Base-by-base conservation (phyloP, 1,284 basidiomycete genomes). In the Rhizoctonia solani region DNA sequence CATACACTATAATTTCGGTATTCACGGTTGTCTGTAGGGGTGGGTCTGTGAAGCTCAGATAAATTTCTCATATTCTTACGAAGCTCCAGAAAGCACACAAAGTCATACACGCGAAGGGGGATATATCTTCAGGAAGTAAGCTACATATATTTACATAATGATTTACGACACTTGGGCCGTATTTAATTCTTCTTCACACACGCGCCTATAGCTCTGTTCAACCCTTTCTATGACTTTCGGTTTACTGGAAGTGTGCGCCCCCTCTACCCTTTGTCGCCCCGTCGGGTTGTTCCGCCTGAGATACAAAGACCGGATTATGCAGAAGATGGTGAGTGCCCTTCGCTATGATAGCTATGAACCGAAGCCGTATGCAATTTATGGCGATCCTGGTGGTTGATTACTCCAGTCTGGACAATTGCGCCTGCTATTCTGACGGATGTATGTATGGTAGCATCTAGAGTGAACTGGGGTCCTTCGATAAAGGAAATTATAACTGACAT, bases 221-320 rank as follows among this genome's bases (percentile, higher is more conserved):
- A 91, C 72, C 91, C 90, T 0, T 93, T 89, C 76, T 83, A 83
- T 3, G 82, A 78, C 71, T 89, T 82, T 75, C 73, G 75, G 3
- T 94, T 84, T 76, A 87, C 90, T 32, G 92, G 92, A n/a, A 72
- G 82, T 1, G 55, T 93, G 66, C 83, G 87, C 67, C 90, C 92
- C 1, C 80, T 83, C 49, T 92, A 93, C 76, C 92, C 92, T 39
- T 80, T 91, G 42, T 88, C 89, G 16, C 81, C 87, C 14, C 85
- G 78, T 70, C 87, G 92, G 44, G 74, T 74, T 13, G 84, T 94
- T 2, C 92, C 92, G 8, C 83, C 81, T 27, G 85, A 90, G 72
- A 93, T 94, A 71, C 81, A 80, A n/a, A 80, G 83, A 63, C 92
- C 92, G 6, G 92, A 94, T 72, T 93, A 93, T 76, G 88, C 87